Conservation (phyloP, 768 basidiomycete genomes). For the Boletus barrowsii region DNA sequence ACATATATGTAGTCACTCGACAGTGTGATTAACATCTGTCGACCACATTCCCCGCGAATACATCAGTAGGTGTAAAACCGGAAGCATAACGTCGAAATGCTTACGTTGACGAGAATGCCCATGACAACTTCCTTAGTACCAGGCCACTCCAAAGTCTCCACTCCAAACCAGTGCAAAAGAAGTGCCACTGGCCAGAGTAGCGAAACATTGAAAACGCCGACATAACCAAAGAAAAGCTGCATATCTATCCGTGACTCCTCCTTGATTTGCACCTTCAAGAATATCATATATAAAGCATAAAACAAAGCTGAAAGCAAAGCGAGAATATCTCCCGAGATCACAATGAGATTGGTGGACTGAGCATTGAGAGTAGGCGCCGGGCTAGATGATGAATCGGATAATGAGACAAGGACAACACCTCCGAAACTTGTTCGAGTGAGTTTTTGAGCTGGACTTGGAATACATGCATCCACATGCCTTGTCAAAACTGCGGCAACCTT, state of each 20-base stretch:
- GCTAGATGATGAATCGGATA: conserved; percentile 63
- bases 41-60: not conserved
- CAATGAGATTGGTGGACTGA: conserved; percentile 23
- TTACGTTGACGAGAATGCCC: conserved; percentile 56
- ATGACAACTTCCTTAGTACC: conserved; percentile 43
- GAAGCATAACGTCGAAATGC: conserved; percentile 14
- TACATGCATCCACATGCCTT: conserved; percentile 49
- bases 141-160: conserved; percentile 77
- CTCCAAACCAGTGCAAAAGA: conserved; percentile 67
- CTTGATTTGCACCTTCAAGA: conserved; percentile 84
- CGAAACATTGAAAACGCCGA: conserved; percentile 82
- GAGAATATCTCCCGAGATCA: conserved; percentile 69
- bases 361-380: conserved; percentile 8
- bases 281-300: conserved; percentile 85
- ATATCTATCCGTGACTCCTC: conserved; percentile 84
- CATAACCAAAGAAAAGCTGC: conserved; percentile 94
- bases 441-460: not conserved
- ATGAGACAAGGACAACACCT: conserved; percentile 85
- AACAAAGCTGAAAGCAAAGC: conserved; percentile 85
- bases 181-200: conserved; percentile 74
- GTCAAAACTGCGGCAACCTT: conserved; percentile 77
- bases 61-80: not conserved
- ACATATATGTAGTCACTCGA: conserved; percentile 85
- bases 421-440: conserved; percentile 50
- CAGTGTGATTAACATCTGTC: conserved; percentile 78